Percentiles rank a stretch among this genome's conserved stretches.
Conservation (phyloP, 2,329 filamentous ascomycete genomes). For the Tolypocladium nubicola region DNA sequence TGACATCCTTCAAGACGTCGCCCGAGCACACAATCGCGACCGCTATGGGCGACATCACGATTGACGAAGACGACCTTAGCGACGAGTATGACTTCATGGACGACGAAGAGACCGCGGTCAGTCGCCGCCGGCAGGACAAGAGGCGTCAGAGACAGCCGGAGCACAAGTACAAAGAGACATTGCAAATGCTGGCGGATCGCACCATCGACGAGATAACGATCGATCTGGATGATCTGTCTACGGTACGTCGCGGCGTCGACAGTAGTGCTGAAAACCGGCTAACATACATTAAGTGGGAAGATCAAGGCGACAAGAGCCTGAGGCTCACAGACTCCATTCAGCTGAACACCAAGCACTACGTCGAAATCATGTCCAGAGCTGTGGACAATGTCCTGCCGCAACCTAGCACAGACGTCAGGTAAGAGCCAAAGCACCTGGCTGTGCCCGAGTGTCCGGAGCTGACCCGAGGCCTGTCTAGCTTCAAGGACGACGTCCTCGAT, state of each 20-base stretch:
- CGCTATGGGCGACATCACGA: slow-evolving; percentile 73
- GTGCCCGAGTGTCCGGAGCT: neutral
- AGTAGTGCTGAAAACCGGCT: neutral
- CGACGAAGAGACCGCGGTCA: slow-evolving; percentile 54
- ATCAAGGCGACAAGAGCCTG: slow-evolving; percentile 54
- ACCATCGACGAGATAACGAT: slow-evolving; percentile 67
- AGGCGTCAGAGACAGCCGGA: slow-evolving; percentile 46
- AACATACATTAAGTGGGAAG: slow-evolving; percentile 54
- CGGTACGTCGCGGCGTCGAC: slow-evolving; percentile 38
- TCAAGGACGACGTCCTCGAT: slow-evolving; percentile 96
- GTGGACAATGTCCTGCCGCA: slow-evolving; percentile 79
- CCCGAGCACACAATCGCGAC: slow-evolving; percentile 62
- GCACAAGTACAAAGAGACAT: slow-evolving; percentile 77
- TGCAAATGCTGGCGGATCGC: slow-evolving; percentile 82
- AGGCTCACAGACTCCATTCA: slow-evolving; percentile 77
- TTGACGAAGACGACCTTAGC: slow-evolving; percentile 76
- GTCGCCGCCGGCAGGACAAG: slow-evolving; percentile 37
- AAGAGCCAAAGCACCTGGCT: slow-evolving; percentile 18
- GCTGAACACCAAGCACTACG: slow-evolving; percentile 87
- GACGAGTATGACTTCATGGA: slow-evolving; percentile 94
- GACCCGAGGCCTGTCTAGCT: slow-evolving; percentile 36
- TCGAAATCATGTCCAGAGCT: slow-evolving; percentile 81
- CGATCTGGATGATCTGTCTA: slow-evolving; percentile 77
- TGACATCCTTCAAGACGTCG: slow-evolving; percentile 77
- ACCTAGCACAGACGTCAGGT: slow-evolving; percentile 68